A percentile compares a stretch with the other conserved stretches of the same genome.
Evolutionary conservation across 2,329 filamentous ascomycete genomes (phyloP).

Genomic region (Monosporascus sp.): DNA sequence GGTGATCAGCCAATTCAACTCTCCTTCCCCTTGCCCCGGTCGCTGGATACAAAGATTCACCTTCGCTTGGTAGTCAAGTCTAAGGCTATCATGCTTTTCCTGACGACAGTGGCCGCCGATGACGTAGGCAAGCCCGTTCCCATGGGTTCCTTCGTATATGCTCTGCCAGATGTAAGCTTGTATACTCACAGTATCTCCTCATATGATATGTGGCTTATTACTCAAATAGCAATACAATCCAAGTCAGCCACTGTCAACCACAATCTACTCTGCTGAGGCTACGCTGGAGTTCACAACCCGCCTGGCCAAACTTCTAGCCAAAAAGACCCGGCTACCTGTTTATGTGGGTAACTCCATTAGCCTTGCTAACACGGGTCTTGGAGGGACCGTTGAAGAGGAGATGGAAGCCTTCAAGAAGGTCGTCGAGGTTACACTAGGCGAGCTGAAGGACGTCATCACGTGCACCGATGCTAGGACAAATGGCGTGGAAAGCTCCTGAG

Average conservation of each 20-base stretch:
- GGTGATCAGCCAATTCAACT: conserved; percentile 35
- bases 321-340: conserved; percentile 65
- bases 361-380: conserved; percentile 66
- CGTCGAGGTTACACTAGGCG: conserved; percentile 60
- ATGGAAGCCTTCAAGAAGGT: conserved; percentile 80
- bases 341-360: conserved; percentile 89
- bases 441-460: conserved; percentile 36
- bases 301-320: conserved; percentile 76
- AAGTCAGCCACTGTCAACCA: conserved; percentile 65
- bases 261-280: conserved; percentile 68
- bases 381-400: conserved; percentile 84
- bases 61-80: conserved; percentile 52
- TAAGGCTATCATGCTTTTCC: conserved; percentile 54
- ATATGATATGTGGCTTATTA: background rate
- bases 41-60: conserved; percentile 56
- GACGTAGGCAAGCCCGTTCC: conserved; percentile 44
- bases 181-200: background rate
- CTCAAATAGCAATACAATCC: conserved; percentile 42
- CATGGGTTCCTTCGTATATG: conserved; percentile 90
- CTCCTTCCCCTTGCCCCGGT: conserved; percentile 54
- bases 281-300: conserved; percentile 84
- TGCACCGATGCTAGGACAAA: conserved; percentile 13
- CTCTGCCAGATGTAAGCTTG: conserved; percentile 73
- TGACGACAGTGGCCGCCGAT: conserved; percentile 52
- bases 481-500: conserved; percentile 12